A percentile compares a stretch with the other conserved stretches of the same genome.
phyloP scores from a whole-genome alignment of 345 rosid species.

The Citropsis articulata region DNA sequence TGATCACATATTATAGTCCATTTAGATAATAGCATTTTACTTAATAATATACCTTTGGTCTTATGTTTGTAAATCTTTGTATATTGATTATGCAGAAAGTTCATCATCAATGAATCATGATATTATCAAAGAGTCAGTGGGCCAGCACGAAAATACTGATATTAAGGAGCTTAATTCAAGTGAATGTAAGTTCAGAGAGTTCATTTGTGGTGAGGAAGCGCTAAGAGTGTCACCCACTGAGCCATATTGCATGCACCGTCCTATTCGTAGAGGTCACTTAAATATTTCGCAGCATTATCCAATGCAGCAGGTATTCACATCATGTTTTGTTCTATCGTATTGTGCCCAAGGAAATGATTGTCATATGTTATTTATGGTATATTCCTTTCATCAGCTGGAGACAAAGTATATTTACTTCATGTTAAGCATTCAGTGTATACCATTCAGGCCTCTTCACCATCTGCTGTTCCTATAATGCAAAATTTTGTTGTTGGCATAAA shows the following conservation, averaged over 20 bases:
- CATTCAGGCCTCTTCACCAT: not conserved
- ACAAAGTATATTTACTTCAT: not conserved
- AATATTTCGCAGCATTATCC: constrained; percentile 80
- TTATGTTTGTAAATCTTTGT: not conserved
- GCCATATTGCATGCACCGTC: constrained; percentile 71
- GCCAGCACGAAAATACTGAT: constrained; percentile 30
- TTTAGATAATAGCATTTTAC: not conserved
- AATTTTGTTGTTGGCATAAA: not conserved
- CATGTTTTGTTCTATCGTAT: not conserved
- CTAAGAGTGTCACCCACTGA: constrained; percentile 67
- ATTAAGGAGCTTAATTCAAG: constrained; percentile 35
- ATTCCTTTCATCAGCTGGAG: not conserved
- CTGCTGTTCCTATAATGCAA: not conserved
- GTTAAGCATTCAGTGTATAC: not conserved
- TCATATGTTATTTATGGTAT: not conserved
- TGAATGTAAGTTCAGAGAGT: constrained; percentile 45
- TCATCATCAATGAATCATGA: constrained; percentile 33
- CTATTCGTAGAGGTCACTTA: constrained; percentile 91
- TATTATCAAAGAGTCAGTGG: constrained; percentile 25
- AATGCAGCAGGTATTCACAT: constrained; percentile 65
- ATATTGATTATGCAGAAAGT: constrained; percentile 43
- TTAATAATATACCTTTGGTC: constrained; percentile 1
- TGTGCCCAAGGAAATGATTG: not conserved
- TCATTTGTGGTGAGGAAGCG: constrained; percentile 90
- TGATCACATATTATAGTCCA: not conserved